Percentiles rank a stretch among this genome's conserved stretches.
Conservation (phyloP, 352 stramenopile genomes). For the Globisporangium recalcitrans region DNA sequence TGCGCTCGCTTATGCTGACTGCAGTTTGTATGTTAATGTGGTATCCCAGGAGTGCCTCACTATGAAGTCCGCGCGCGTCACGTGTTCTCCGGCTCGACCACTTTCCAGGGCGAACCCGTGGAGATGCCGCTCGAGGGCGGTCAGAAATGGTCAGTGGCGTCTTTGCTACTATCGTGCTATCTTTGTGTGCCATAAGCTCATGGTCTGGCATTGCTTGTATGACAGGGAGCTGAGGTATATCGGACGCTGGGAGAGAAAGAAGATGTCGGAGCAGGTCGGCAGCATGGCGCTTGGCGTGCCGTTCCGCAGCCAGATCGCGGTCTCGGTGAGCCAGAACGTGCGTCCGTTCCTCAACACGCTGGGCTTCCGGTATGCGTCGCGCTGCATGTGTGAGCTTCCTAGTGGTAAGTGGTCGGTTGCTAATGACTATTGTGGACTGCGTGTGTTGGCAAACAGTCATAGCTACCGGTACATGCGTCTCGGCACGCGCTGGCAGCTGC, state of each 20-base stretch:
- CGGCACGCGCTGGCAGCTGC: conserved; percentile 77
- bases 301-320: conserved; percentile 78
- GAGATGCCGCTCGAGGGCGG: conserved; percentile 70
- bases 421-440: background rate
- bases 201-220: background rate
- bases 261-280: conserved; percentile 74
- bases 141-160: conserved; percentile 60
- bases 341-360: conserved; percentile 66
- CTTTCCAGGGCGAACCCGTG: conserved; percentile 72
- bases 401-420: background rate
- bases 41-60: conserved; percentile 53
- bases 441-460: conserved; percentile 32
- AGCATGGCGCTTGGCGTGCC: conserved; percentile 57
- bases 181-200: background rate
- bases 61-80: conserved; percentile 80
- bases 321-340: conserved; percentile 81
- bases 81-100: conserved; percentile 77
- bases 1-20: background rate
- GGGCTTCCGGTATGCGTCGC: conserved; percentile 55
- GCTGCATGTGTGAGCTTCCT: background rate
- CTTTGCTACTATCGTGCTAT: background rate
- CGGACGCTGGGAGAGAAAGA: conserved; percentile 82
- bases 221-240: conserved; percentile 78
- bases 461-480: conserved; percentile 83
- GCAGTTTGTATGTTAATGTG: background rate